Conservation (phyloP, 1,284 basidiomycete genomes). For the Mycosarcoma mackinlayi region DNA sequence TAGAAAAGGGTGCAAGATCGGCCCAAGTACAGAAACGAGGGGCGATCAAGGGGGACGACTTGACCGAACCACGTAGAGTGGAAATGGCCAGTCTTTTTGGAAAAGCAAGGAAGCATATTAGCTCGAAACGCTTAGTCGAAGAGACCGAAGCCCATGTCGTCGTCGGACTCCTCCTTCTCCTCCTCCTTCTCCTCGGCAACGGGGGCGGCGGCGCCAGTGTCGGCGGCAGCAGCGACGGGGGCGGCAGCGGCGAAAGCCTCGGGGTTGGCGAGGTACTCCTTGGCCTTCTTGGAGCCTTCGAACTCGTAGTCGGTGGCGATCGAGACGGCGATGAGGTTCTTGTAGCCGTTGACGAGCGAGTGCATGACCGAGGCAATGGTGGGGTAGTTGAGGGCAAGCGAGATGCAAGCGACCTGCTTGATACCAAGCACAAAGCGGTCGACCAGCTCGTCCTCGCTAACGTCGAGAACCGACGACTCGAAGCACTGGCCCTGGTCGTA, state of each 20-base stretch:
- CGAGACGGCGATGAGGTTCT: constrained; percentile 89
- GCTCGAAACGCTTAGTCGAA: constrained; percentile 76
- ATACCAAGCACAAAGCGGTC: constrained; percentile 90
- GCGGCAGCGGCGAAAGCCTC: constrained; percentile 90
- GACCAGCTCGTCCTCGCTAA: constrained; percentile 89
- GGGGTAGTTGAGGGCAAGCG: constrained; percentile 92
- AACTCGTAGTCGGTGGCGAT: constrained; percentile 94
- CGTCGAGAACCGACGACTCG: constrained; percentile 86
- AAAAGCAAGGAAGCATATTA: too few relatives aligned
- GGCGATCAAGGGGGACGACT: neutral
- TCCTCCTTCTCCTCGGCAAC: constrained; percentile 73
- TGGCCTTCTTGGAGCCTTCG: constrained; percentile 92
- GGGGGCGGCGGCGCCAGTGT: constrained; percentile 73
- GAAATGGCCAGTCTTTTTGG: too few relatives aligned
- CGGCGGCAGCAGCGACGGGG: constrained; percentile 74
- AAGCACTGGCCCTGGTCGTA: constrained; percentile 72
- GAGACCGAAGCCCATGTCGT: constrained; percentile 74
- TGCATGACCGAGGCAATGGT: constrained; percentile 93
- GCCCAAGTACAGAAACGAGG: neutral
- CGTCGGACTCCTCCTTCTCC: constrained; percentile 75
- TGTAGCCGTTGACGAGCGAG: constrained; percentile 98
- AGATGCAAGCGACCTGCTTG: constrained; percentile 95
- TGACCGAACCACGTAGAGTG: too few relatives aligned
- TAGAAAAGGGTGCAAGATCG: neutral
- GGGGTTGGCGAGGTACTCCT: constrained; percentile 96